These are phyloP conservation scores for Raddia distichophylla DNA, from an alignment of 176 grass and related monocot species.

Conservation along the genomic window DNA sequence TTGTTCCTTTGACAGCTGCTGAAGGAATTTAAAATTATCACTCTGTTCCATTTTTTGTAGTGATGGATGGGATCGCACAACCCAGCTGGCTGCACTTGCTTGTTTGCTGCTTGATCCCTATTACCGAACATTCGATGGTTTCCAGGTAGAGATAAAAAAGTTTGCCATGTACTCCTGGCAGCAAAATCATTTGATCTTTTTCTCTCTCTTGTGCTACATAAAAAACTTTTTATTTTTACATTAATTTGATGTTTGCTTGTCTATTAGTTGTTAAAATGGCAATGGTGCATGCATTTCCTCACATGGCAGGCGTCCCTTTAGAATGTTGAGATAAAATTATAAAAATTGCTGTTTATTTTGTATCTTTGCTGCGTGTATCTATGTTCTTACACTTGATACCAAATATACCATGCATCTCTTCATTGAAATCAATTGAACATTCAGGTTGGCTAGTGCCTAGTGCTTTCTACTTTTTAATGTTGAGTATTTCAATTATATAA, in stretches of 20 bases:
- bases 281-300: not conserved
- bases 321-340: slow-evolving; percentile 4
- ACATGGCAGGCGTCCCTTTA: not conserved
- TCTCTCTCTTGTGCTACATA: not conserved
- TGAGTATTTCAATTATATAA: slow-evolving; percentile 13
- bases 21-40: not conserved
- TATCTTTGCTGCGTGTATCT: slow-evolving; percentile 1
- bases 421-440: slow-evolving; percentile 1
- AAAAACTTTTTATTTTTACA: slow-evolving; percentile 21
- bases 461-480: not conserved
- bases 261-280: not conserved
- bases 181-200: slow-evolving; percentile 1
- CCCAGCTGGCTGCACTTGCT: slow-evolving; percentile 89
- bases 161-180: not conserved
- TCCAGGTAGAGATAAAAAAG: slow-evolving; percentile 63
- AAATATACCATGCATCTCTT: not conserved
- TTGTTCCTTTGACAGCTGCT: slow-evolving; percentile 27
- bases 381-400: slow-evolving; percentile 22
- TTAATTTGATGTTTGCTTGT: slow-evolving; percentile 8
- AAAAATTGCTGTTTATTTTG: not conserved
- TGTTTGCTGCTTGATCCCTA: slow-evolving; percentile 91
- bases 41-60: slow-evolving; percentile 46
- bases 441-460: not conserved
- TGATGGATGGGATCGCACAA: slow-evolving; percentile 99
- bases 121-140: slow-evolving; percentile 95